Percentiles rank a stretch among this genome's conserved stretches.
Conservation (phyloP, 495 filamentous ascomycete species). For the Hypoxylon lienhwacheense region DNA sequence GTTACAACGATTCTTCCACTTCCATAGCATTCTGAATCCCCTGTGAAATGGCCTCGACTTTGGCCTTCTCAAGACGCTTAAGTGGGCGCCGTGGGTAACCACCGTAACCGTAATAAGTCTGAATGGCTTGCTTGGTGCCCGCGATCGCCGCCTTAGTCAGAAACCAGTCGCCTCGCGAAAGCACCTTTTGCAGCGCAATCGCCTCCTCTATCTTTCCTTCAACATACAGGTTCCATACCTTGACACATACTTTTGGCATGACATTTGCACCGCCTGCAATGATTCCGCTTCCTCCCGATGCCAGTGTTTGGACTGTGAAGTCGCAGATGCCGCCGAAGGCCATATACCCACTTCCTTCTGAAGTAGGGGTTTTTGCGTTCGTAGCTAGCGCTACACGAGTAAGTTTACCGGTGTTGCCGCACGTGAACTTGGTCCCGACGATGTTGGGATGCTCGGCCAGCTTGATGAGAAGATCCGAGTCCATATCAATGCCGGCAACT, state of each 20-base stretch:
- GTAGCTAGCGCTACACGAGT: slow-evolving; percentile 79
- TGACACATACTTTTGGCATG: slow-evolving; percentile 76
- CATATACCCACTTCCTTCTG: slow-evolving; percentile 72
- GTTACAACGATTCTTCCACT: slow-evolving; percentile 52
- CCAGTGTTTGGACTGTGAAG: slow-evolving; percentile 80
- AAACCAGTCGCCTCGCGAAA: slow-evolving; percentile 81
- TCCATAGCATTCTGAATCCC: slow-evolving; percentile 71
- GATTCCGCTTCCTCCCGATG: slow-evolving; percentile 78
- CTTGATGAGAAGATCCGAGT: slow-evolving; percentile 81
- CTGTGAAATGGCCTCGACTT: slow-evolving; percentile 65
- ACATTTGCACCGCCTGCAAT: slow-evolving; percentile 89
- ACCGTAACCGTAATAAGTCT: slow-evolving; percentile 83
- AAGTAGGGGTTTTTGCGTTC: slow-evolving; percentile 68
- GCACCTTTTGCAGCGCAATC: slow-evolving; percentile 67
- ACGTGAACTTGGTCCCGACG: slow-evolving; percentile 88
- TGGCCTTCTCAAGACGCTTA: slow-evolving; percentile 62
- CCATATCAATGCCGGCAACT: slow-evolving; percentile 90
- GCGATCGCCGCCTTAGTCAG: slow-evolving; percentile 84
- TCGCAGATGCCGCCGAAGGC: slow-evolving; percentile 88
- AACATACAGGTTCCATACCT: slow-evolving; percentile 77
- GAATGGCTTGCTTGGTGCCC: slow-evolving; percentile 82
- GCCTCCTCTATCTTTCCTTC: slow-evolving; percentile 75
- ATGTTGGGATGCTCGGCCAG: slow-evolving; percentile 83
- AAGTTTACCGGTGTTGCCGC: slow-evolving; percentile 85
- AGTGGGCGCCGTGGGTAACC: slow-evolving; percentile 76